Evolutionary conservation across 345 rosid genomes (phyloP), one percentile per base, ranked within the genome.

Genomic region (Eucalyptus sp.): DNA sequence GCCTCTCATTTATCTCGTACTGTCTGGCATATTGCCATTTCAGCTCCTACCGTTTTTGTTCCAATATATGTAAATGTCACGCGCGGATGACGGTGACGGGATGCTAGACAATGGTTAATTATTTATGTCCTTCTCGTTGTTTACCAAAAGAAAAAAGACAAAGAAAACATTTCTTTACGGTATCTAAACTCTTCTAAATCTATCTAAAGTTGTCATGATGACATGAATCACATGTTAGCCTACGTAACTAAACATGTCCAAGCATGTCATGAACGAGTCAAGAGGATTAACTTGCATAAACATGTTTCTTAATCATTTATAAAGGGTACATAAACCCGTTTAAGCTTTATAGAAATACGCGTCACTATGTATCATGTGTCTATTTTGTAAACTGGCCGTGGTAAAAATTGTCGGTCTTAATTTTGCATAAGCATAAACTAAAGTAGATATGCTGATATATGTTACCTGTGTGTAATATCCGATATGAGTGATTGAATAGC

Each of bases 51-150:
- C 16, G 2, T 64, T 64, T n/a, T 14, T 13, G 10, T 27, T 60
- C 7, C 71, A 8, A n/a, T 12, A 64, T 29, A 13, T 64, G 37
- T 64, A 4, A 64, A 29, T 64, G 37, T n/a, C 71, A 13, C 71
- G 3, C 8, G 3, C 2, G 1, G 5, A 64, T 7, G 5, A 14
- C 10, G 14, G 1, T n/a, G 71, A n/a, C 10, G 0, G 14, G 37
- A 16, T 64, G 37, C 37, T n/a, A n/a, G 20, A n/a, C 66, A 11
- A 27, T 3, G 7, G 4, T 60, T 60, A 1, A 27, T 27, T 14
- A n/a, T 7, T 14, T 64, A n/a, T 13, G 33, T 6, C n/a, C 7
- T 7, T 64, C 0, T 29, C 10, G 2, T 64, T 20, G 3, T 64
- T 64, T n/a, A 64, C 2, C 7, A 58, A 18, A 58, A 58, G 29